phyloP scores from a whole-genome alignment of 2,329 filamentous ascomycete species.

The Pseudogymnoascus destructans region DNA sequence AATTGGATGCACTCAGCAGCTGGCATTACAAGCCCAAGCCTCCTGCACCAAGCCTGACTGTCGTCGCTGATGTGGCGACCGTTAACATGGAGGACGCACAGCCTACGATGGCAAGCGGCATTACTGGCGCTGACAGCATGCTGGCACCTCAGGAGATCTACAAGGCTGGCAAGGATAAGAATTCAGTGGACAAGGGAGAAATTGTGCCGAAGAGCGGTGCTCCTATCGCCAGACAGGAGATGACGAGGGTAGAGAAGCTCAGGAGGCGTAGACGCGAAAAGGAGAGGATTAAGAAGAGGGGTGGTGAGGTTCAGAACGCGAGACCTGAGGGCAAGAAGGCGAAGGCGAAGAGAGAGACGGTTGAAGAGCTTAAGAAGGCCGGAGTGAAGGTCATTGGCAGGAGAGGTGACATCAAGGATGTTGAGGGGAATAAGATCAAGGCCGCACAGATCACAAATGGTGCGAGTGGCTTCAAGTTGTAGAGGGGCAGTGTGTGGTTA shows the following conservation, averaged over 20 bases:
- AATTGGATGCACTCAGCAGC: conserved; percentile 79
- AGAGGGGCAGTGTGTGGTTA: conserved; percentile 16
- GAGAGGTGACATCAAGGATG: conserved; percentile 72
- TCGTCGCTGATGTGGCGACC: conserved; percentile 82
- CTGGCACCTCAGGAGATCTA: conserved; percentile 94
- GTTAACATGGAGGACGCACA: conserved; percentile 92
- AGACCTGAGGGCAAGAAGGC: conserved; percentile 46
- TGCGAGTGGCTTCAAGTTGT: conserved; percentile 48
- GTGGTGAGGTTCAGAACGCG: conserved; percentile 34
- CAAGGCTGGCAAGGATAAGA: conserved; percentile 55
- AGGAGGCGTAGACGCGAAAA: conserved; percentile 68
- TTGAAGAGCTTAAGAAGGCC: conserved; percentile 57
- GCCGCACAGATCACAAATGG: conserved; percentile 38
- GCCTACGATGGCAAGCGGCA: conserved; percentile 65
- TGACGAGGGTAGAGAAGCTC: conserved; percentile 75
- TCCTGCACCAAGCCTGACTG: conserved; percentile 64
- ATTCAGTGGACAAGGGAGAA: conserved; percentile 47
- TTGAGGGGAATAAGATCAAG: conserved; percentile 66
- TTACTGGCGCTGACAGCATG: conserved; percentile 54
- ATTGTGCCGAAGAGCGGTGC: conserved; percentile 65
- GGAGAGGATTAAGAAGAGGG: conserved; percentile 65
- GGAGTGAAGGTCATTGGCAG: conserved; percentile 86
- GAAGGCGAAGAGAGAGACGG: conserved; percentile 37
- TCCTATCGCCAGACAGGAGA: conserved; percentile 69
- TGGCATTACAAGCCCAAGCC: conserved; percentile 94